Conservation (phyloP, 2,329 filamentous ascomycete species). For the Cladosporium sp. region DNA sequence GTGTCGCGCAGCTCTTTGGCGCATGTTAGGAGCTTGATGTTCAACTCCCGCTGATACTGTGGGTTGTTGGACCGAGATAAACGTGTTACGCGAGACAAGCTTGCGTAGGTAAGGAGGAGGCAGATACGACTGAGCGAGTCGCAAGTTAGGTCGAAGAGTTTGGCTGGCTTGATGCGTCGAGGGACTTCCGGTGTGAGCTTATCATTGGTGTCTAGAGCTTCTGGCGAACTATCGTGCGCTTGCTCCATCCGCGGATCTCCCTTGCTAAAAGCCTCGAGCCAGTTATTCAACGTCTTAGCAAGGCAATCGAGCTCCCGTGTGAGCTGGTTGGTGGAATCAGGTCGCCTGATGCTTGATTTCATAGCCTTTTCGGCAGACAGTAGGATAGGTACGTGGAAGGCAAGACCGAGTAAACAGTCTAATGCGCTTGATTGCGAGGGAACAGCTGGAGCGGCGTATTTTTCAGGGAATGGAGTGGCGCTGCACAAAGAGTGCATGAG, state of each 20-base stretch:
- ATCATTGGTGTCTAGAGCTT: not conserved
- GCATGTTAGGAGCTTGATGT: not conserved
- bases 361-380: not conserved
- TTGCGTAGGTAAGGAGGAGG: not conserved
- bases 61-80: too few species aligned
- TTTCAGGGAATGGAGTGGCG: not conserved
- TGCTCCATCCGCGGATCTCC: not conserved
- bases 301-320: not conserved
- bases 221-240: not conserved
- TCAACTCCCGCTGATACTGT: too few species aligned
- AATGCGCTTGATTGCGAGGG: not conserved
- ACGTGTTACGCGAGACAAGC: not conserved
- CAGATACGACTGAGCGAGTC: slow-evolving; percentile 1
- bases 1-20: not conserved
- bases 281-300: not conserved
- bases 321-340: not conserved
- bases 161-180: not conserved
- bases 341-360: too few species aligned
- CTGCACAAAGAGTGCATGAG: slow-evolving; percentile 5
- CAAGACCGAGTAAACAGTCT: slow-evolving; percentile 1
- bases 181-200: not conserved
- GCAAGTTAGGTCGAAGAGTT: not conserved
- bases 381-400: not conserved
- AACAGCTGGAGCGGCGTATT: not conserved
- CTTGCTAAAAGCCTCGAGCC: not conserved